These are phyloP conservation scores for Lasiosphaeria hispida DNA, from an alignment of 495 filamentous ascomycete genomes.

Conservation along the genomic window DNA sequence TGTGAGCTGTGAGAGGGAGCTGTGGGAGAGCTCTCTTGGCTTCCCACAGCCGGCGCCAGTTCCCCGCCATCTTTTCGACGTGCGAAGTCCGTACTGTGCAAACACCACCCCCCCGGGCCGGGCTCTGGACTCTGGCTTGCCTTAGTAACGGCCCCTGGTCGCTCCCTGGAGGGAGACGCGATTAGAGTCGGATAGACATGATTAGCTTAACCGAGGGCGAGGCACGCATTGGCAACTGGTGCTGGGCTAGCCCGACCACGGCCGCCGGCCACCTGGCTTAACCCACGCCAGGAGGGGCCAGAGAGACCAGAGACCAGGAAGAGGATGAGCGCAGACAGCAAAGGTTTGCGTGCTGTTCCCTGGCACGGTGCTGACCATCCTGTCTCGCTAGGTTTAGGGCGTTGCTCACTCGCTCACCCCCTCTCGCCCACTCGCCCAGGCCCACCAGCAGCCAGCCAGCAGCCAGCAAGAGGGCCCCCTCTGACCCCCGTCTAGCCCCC, in stretches of 20 bases:
- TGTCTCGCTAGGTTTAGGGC: too few relatives aligned
- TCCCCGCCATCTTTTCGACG: slow-evolving; percentile 4
- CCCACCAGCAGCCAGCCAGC: too few relatives aligned
- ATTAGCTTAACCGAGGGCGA: too few relatives aligned
- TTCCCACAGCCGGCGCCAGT: neutral
- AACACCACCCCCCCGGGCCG: neutral
- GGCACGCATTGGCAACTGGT: too few relatives aligned
- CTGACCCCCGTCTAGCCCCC: slow-evolving; percentile 4
- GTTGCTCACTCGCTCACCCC: neutral
- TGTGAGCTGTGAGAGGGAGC: neutral
- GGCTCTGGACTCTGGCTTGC: neutral
- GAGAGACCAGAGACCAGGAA: too few relatives aligned
- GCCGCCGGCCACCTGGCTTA: neutral
- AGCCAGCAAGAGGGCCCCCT: neutral
- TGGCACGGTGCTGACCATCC: too few relatives aligned
- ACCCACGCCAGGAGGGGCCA: neutral
- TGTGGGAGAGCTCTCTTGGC: neutral
- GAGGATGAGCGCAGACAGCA: too few relatives aligned
- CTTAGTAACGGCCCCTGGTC: neutral
- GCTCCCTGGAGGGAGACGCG: too few relatives aligned
- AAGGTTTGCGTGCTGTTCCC: too few relatives aligned
- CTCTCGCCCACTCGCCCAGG: neutral
- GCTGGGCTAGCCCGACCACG: too few relatives aligned
- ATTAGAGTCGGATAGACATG: too few relatives aligned
- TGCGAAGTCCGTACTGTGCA: neutral